Base-by-base conservation (phyloP, 768 basidiomycete genomes). In the Kwoniella mangroviensis region DNA sequence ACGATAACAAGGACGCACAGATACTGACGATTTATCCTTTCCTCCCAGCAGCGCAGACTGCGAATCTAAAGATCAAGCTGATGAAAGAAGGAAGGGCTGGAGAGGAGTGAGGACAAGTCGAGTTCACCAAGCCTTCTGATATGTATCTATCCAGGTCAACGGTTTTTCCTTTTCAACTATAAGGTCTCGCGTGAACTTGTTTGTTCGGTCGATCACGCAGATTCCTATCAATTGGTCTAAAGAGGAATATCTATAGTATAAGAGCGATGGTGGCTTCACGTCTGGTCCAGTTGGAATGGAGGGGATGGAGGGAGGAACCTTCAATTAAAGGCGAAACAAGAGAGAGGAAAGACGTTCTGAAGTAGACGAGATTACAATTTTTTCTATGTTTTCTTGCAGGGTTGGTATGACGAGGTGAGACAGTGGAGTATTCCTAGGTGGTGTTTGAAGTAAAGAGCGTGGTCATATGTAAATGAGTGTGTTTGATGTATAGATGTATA, bases 281-380 rank as follows among this genome's bases (percentile, higher is more conserved):
- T 54, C 61, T 63, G 40, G 67, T 17, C 67, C 52, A 49, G 67
- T 68, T 17, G 67, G 34, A 52, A 43, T 9, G 54, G 15, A 61
- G 12, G 26, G 22, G 2, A 1, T 3, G 22, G 56, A 10, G 19
- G 17, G 21, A 54, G 17, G 17, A 63, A 54, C 42, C n/a, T 34
- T 49, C 40, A 41, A 62, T 45, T 51, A 43, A 45, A 51, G 24
- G 53, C 42, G 53, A 58, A 45, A 66, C 55, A 58, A 28, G 63
- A 64, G 52, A 63, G 42, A 49, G 1, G 41, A 43, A 34, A 34
- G 19, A 40, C 42, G 28, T 53, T 28, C 22, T 13, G 34, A 51
- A n/a, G 55, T 63, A 24, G 68, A 53, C 68, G 52, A 59, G 43
- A 69, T 69, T 57, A 53, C 22, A 69, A 69, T 63, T 41, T 45